phyloP scores from a whole-genome alignment of 2,329 filamentous ascomycete species.

The Hortaea sp. region DNA sequence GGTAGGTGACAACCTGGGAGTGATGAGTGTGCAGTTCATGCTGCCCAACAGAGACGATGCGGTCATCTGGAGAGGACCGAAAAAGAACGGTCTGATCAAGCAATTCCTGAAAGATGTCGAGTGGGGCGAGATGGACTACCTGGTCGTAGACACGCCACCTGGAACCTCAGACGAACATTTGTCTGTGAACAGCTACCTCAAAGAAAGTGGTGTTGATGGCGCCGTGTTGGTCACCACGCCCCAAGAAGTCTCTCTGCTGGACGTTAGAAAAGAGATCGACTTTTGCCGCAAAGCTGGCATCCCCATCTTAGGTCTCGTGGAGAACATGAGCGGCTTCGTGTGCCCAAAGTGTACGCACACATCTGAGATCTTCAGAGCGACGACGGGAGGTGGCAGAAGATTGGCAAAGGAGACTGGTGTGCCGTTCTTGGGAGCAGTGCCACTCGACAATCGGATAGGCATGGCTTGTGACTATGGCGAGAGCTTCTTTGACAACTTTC shows the following conservation, averaged over 20 bases:
- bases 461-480: conserved; percentile 97
- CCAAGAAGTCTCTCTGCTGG: conserved; percentile 83
- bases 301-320: conserved; percentile 74
- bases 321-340: conserved; percentile 97
- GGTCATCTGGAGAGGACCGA: conserved; percentile 93
- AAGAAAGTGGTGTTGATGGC: conserved; percentile 84
- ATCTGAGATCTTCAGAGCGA: conserved; percentile 78
- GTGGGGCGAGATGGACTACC: conserved; percentile 89
- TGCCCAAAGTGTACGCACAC: conserved; percentile 81
- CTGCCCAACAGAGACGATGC: conserved; percentile 87
- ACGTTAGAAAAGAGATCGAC: conserved; percentile 94
- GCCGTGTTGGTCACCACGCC: conserved; percentile 90
- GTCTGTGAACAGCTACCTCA: conserved; percentile 83
- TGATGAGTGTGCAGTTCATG: conserved; percentile 99
- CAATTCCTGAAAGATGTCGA: conserved; percentile 96
- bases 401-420: conserved; percentile 80
- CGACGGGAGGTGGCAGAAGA: conserved; percentile 73
- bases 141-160: conserved; percentile 90
- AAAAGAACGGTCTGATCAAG: conserved; percentile 98
- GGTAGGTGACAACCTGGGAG: conserved; percentile 85
- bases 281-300: conserved; percentile 95
- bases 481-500: conserved; percentile 90
- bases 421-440: conserved; percentile 80
- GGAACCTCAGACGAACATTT: conserved; percentile 94
- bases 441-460: conserved; percentile 83